Conservation (phyloP, 1,284 basidiomycete species). For the Schizophyllum commune region DNA sequence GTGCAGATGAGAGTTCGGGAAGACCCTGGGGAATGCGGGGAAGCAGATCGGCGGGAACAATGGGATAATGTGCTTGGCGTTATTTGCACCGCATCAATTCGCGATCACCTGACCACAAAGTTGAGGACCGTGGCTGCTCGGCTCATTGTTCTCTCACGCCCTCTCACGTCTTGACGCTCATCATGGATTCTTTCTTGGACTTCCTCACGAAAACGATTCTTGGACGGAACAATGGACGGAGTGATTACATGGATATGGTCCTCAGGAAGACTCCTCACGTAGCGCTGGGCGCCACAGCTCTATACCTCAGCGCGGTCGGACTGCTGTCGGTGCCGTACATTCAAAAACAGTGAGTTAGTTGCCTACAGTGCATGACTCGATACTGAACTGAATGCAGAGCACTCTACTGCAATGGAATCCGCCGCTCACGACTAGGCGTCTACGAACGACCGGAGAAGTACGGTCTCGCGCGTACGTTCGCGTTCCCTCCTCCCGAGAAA, state of each 20-base stretch:
- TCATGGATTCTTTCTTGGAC: conserved; percentile 3
- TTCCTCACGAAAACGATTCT: background rate
- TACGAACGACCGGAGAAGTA: conserved; percentile 68
- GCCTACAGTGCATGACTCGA: conserved; percentile 7
- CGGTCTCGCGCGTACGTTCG: conserved; percentile 71
- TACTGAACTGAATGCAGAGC: conserved; percentile 6
- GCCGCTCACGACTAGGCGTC: conserved; percentile 55
- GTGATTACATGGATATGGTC: conserved; percentile 8
- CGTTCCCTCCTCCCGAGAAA: background rate
- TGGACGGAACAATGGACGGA: background rate
- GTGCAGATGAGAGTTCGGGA: no score
- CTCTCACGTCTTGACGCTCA: background rate
- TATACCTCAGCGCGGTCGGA: conserved; percentile 49
- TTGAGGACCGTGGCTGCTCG: background rate
- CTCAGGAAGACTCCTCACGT: conserved; percentile 22
- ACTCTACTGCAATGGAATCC: conserved; percentile 49
- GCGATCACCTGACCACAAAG: background rate
- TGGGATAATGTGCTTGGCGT: background rate
- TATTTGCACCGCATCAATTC: background rate
- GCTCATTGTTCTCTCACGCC: background rate
- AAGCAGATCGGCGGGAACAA: background rate
- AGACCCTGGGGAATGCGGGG: no score
- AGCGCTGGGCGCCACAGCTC: conserved; percentile 33
- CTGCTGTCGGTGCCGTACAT: conserved; percentile 56
- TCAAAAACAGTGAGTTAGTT: conserved; percentile 60